phyloP scores from a whole-genome alignment of 2,329 filamentous ascomycete species.

The Erysiphe pulchra region DNA sequence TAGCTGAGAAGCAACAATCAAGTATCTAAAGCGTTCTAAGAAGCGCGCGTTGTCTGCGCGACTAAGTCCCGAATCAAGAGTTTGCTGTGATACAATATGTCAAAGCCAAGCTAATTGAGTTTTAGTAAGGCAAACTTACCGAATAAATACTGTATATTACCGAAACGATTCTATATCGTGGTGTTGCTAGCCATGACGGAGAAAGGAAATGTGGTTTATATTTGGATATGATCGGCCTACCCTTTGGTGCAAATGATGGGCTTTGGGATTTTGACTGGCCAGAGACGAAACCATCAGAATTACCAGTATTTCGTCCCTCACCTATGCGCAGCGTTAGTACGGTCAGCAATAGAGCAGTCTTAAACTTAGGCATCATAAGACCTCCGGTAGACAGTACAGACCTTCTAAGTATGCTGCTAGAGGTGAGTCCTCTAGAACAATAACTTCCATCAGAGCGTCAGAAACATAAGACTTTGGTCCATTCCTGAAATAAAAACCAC shows the following conservation, averaged over 20 bases:
- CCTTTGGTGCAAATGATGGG: constrained; percentile 26
- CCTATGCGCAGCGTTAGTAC: constrained; percentile 12
- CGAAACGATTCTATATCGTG: constrained; percentile 17
- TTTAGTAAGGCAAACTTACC: constrained; percentile 15
- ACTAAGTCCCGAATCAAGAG: constrained; percentile 45
- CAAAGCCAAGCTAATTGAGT: neutral
- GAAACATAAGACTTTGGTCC: constrained; percentile 3
- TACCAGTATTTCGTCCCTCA: constrained; percentile 18
- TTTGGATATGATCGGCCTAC: constrained; percentile 26
- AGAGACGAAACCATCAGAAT: constrained; percentile 10
- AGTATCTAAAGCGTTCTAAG: constrained; percentile 79
- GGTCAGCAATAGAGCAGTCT: neutral
- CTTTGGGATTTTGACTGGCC: constrained; percentile 8
- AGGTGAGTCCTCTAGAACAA: constrained; percentile 68
- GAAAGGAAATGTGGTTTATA: constrained; percentile 24
- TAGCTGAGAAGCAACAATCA: constrained; percentile 75
- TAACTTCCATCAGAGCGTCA: constrained; percentile 43
- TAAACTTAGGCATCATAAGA: neutral
- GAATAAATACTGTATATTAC: constrained; percentile 25
- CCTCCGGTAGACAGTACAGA: constrained; percentile 18
- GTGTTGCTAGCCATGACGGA: constrained; percentile 19
- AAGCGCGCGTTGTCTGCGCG: constrained; percentile 62
- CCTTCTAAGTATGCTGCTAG: constrained; percentile 78
- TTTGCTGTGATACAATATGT: constrained; percentile 23
- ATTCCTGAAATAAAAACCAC: constrained; percentile 3